Percentiles rank a stretch among this genome's conserved stretches.
Evolutionary conservation across 2,329 filamentous ascomycete species (phyloP).

Genomic region (Pseudogymnoascus sp.): DNA sequence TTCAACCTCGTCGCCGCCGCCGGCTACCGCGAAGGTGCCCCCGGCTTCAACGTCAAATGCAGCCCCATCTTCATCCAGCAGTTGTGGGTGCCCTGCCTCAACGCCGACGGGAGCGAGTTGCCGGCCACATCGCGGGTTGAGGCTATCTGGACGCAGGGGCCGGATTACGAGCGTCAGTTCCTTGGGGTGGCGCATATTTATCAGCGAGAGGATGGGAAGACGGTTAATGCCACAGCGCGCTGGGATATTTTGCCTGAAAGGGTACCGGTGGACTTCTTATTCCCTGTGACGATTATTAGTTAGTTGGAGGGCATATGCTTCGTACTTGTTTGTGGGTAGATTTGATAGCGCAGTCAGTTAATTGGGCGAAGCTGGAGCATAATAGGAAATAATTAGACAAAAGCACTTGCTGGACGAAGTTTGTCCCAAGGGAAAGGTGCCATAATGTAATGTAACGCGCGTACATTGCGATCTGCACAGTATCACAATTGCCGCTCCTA

Average conservation of each 20-base stretch:
- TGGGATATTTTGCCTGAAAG: neutral
- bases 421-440: neutral
- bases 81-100: conserved; percentile 21
- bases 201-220: conserved; percentile 6
- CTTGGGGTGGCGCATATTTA: conserved; percentile 22
- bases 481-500: neutral
- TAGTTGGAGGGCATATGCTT: neutral
- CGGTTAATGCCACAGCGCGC: neutral
- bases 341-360: neutral
- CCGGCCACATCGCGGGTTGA: conserved; percentile 16
- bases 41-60: conserved; percentile 25
- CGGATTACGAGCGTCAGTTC: conserved; percentile 17
- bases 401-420: neutral
- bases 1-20: conserved; percentile 22
- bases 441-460: neutral
- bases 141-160: conserved; percentile 20
- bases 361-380: neutral
- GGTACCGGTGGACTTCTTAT: neutral
- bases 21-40: conserved; percentile 20
- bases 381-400: neutral
- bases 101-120: conserved; percentile 11
- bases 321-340: neutral
- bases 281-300: neutral
- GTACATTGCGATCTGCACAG: neutral
- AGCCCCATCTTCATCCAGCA: conserved; percentile 22